Percentiles rank a stretch among this genome's conserved stretches.
These are phyloP conservation scores for Capsella rubella DNA, from an alignment of 441 rosid genomes.

Conservation along the genomic window DNA sequence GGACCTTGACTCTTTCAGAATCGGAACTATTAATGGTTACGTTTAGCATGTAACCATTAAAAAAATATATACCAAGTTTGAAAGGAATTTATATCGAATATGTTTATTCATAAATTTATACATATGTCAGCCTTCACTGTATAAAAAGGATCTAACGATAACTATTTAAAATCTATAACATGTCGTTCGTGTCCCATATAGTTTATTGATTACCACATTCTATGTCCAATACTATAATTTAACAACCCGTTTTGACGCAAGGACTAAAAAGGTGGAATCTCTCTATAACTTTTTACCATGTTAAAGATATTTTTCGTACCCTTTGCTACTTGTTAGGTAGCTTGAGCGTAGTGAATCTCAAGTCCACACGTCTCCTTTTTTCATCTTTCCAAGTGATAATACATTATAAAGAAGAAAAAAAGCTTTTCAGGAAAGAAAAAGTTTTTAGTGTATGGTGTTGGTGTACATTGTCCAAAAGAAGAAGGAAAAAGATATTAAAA, in stretches of 20 bases:
- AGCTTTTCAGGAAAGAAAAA: not conserved
- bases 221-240: not conserved
- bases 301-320: not conserved
- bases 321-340: not conserved
- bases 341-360: conserved; percentile 2
- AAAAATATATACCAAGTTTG: not conserved
- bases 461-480: not conserved
- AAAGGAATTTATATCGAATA: not conserved
- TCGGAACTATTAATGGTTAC: no score
- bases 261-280: not conserved
- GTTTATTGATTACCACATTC: not conserved
- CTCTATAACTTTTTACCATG: not conserved
- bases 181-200: not conserved
- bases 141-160: not conserved
- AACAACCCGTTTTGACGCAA: not conserved
- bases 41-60: not conserved
- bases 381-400: not conserved
- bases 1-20: no score
- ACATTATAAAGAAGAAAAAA: not conserved
- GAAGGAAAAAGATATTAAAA: not conserved
- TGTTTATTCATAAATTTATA: not conserved
- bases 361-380: conserved; percentile 5
- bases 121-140: not conserved
- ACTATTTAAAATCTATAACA: not conserved
- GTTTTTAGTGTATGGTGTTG: not conserved